Conservation (phyloP, 176 grass and related monocot species). For the Musa troglodytarum region DNA sequence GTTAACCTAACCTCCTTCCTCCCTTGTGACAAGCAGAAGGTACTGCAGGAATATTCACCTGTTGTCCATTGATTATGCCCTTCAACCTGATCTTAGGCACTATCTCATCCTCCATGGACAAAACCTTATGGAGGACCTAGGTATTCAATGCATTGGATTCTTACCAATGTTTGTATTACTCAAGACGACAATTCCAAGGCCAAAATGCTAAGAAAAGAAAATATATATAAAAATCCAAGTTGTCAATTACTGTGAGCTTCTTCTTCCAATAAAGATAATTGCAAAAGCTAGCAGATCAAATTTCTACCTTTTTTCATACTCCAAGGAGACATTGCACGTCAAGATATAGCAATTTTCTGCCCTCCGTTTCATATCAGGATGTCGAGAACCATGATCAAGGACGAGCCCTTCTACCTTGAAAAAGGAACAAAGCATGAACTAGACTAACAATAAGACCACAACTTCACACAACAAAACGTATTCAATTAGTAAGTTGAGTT, state of each 20-base stretch:
- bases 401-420: slow-evolving; percentile 87
- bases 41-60: too few relatives aligned
- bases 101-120: too few relatives aligned
- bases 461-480: neutral
- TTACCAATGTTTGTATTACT: too few relatives aligned
- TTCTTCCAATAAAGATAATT: neutral
- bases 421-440: neutral
- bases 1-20: too few relatives aligned
- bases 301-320: slow-evolving; percentile 93
- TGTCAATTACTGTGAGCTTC: neutral
- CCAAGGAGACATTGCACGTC: slow-evolving; percentile 93
- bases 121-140: too few relatives aligned
- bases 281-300: neutral
- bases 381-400: slow-evolving; percentile 93
- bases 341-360: slow-evolving; percentile 97
- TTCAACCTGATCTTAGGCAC: too few relatives aligned
- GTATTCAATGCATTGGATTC: too few relatives aligned
- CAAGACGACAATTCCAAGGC: too few relatives aligned
- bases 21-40: too few relatives aligned
- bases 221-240: neutral
- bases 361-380: slow-evolving; percentile 98
- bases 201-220: too few relatives aligned
- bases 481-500: neutral
- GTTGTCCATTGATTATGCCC: too few relatives aligned
- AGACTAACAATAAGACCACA: neutral